These are phyloP conservation scores for Spinacia oleracea DNA, from an alignment of 179 eudicot genomes.

Conservation along the genomic window DNA sequence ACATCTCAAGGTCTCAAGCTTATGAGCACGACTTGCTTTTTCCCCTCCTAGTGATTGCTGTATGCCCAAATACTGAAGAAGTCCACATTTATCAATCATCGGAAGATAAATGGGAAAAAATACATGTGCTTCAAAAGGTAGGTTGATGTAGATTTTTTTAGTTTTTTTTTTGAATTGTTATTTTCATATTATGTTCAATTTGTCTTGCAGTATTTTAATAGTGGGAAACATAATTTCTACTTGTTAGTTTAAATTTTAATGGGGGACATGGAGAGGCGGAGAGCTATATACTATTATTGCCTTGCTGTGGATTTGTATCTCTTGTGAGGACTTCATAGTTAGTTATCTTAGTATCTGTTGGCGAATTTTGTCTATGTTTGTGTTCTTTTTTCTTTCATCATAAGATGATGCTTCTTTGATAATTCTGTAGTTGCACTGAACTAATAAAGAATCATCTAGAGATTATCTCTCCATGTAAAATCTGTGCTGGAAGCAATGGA, in stretches of 20 bases:
- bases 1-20: neutral
- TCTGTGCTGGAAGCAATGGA: neutral
- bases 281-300: neutral
- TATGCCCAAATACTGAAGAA: conserved; percentile 92
- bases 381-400: neutral
- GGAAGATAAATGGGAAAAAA: conserved; percentile 86
- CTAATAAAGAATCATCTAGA: neutral
- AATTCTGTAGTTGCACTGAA: neutral
- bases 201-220: neutral
- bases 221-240: neutral
- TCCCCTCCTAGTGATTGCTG: conserved; percentile 72
- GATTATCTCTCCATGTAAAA: neutral
- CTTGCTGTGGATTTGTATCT: neutral
- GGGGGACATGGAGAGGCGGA: neutral
- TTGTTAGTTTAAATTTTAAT: neutral
- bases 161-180: neutral
- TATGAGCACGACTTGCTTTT: neutral
- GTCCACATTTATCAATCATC: conserved; percentile 75
- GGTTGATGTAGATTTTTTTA: neutral
- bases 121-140: conserved; percentile 93
- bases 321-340: neutral
- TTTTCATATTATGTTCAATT: neutral
- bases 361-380: neutral
- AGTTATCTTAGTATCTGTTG: neutral
- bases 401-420: neutral